phyloP scores from a whole-genome alignment of 495 filamentous ascomycete genomes.

The Xylaria grammica region DNA sequence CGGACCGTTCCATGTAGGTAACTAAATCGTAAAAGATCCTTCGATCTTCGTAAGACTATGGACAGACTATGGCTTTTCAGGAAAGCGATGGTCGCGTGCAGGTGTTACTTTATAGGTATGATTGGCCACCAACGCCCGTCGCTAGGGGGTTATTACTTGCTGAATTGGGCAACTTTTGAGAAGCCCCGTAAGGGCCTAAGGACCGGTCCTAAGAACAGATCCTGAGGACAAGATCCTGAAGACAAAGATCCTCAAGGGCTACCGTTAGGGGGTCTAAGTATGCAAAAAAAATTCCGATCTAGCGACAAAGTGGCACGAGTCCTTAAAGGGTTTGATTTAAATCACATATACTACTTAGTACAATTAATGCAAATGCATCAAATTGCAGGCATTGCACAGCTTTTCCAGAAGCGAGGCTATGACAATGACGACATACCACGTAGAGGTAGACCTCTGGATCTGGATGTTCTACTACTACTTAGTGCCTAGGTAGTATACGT shows the following conservation, averaged over 20 bases:
- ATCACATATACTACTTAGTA: background rate
- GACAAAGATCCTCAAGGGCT: too few relatives aligned
- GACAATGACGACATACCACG: background rate
- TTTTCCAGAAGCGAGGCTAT: slow-evolving; percentile 1
- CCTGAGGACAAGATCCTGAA: too few relatives aligned
- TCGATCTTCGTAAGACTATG: slow-evolving; percentile 12
- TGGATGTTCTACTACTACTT: too few relatives aligned
- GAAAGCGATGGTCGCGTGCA: slow-evolving; percentile 5
- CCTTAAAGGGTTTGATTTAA: slow-evolving; percentile 31
- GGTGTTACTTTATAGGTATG: background rate
- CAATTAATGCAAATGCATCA: background rate
- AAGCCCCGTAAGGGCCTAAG: slow-evolving; percentile 23
- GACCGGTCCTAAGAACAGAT: too few relatives aligned
- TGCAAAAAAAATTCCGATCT: slow-evolving; percentile 32
- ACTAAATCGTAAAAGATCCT: slow-evolving; percentile 5
- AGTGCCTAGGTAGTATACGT: too few relatives aligned
- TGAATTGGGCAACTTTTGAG: slow-evolving; percentile 24
- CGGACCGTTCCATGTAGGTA: slow-evolving; percentile 19
- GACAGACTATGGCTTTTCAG: slow-evolving; percentile 14
- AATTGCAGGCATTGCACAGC: background rate
- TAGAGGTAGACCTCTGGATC: too few relatives aligned
- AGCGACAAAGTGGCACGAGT: slow-evolving; percentile 33
- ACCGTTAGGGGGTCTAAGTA: too few relatives aligned
- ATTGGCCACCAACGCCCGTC: slow-evolving; percentile 12
- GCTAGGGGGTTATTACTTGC: background rate